Evolutionary conservation across 306 rosid species (phyloP), one percentile per base, ranked within the genome.

Genomic region (Lotus japonicus): DNA sequence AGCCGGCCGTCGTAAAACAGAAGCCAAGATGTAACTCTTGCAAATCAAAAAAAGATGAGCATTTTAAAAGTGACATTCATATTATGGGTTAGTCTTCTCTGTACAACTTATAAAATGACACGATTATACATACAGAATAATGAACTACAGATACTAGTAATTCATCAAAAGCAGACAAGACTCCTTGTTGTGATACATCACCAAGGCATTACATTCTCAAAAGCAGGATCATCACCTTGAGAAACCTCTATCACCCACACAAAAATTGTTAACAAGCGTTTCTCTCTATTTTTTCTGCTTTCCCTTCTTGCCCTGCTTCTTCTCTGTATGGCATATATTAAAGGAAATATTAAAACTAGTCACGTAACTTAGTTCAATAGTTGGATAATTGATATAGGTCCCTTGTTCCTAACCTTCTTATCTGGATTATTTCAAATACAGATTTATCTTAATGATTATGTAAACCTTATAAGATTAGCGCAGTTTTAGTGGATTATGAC

Each of bases 231-330:
- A 1, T 74, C 66, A 33, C 48, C 13, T 57, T 33, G 48, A 41
- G 6, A 33, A 58, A 69, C 12, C 51, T 53, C 58, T 38, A 44
- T 38, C 42, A 38, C 2, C 42, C 48, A 17, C 5, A 36, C 18
- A 41, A 44, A 31, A 26, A 41, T 15, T 23, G 14, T 48, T 46
- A 11, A 36, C 21, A 44, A 15, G 45, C 8, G 4, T 15, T 61
- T 11, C 61, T 31, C 53, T 31, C 64, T 28, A 17, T 65, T 43
- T 42, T 49, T 49, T 71, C 78, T 68, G 81, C 72, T 81, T 79
- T 41, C 76, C 84, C 77, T 81, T 79, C 75, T 84, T 84, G 12
- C 76, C 59, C 51, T 54, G 86, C 79, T 86, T 77, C 84, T 85
- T 86, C 72, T 71, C 92, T 89, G 87, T 12, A 68, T 39, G 46